Evolutionary conservation across 176 grass and related monocot species (phyloP), one percentile per base, ranked within the genome.

Genomic region (Carex parvula): DNA sequence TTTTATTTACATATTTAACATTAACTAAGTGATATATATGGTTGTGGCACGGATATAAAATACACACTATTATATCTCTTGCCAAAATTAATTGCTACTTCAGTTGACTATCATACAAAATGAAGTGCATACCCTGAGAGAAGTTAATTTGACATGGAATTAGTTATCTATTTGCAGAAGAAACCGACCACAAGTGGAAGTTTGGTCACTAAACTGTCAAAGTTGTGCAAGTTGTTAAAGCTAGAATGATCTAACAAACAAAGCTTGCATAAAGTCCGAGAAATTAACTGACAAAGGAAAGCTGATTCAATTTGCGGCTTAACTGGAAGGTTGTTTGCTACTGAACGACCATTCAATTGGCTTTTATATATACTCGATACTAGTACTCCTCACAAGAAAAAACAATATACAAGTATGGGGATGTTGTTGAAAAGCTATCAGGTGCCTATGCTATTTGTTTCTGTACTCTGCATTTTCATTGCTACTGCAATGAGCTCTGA

Each of bases 171-270:
- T 24, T 35, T 76, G 24, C 72, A 76, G 72, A 76, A 74, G 70
- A 75, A 76, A 76, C 55, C 72, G 24, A 13, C 4, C 48, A 76
- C 22, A 76, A 76, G 72, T 76, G 72, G 72, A 76, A 76, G 72
- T 76, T 76, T 76, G 72, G 72, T 76, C 22, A 76, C 72, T 76
- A 55, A 76, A 76, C 72, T 76, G 72, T 55, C 72, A 76, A 76
- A 76, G 72, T 15, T 55, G 72, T 55, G 72, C 14, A 76, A 30
- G 72, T 55, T 2, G 72, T 76, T 76, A 73, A 76, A 76, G 71
- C 48, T 30, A 54, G 12, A 76, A 44, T 29, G 44, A 9, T 53
- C 7, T 52, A 46, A 72, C 69, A 46, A 70, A 70, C 66, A 18
- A 18, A 42, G 41, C 17, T 72, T 72, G 39, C 3, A 75, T 53